Conservation (phyloP, 345 rosid species). For the Adansonia digitata region DNA sequence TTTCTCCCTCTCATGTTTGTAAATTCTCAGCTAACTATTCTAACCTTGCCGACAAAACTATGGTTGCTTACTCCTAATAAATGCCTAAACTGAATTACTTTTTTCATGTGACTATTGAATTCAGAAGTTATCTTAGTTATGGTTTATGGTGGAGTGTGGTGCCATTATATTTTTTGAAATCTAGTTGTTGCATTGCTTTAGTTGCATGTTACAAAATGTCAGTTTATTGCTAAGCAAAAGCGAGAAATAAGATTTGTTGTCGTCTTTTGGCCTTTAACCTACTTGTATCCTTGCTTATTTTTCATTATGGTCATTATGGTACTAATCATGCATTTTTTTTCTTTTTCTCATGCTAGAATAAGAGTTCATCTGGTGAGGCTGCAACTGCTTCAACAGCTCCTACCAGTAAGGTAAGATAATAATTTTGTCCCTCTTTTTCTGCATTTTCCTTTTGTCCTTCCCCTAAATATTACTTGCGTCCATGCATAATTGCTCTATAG, state of each 20-base stretch:
- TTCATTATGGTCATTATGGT: too few relatives aligned
- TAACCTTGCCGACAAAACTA: not conserved
- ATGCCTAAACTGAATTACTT: not conserved
- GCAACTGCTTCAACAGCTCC: conserved; percentile 43
- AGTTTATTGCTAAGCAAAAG: not conserved
- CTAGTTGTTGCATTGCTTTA: not conserved
- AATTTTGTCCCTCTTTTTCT: not conserved
- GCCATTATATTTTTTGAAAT: not conserved
- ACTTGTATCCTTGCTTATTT: not conserved
- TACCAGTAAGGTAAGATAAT: conserved; percentile 33
- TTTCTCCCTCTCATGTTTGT: not conserved
- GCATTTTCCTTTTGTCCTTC: not conserved
- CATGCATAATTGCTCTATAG: not conserved
- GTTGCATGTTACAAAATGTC: not conserved
- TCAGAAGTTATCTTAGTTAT: not conserved
- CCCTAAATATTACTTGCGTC: not conserved
- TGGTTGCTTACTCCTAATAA: not conserved
- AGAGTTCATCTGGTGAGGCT: conserved; percentile 47
- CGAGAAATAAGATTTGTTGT: not conserved
- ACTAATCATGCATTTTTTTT: too few relatives aligned
- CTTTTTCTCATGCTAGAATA: too few relatives aligned
- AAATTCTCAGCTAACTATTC: not conserved
- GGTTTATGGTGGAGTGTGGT: not conserved
- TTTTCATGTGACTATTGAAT: not conserved
- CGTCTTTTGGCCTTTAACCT: not conserved